Evolutionary conservation across 208 protist genomes (phyloP), one percentile per base, ranked within the genome.

Genomic region (Trypanosoma conorhini): DNA sequence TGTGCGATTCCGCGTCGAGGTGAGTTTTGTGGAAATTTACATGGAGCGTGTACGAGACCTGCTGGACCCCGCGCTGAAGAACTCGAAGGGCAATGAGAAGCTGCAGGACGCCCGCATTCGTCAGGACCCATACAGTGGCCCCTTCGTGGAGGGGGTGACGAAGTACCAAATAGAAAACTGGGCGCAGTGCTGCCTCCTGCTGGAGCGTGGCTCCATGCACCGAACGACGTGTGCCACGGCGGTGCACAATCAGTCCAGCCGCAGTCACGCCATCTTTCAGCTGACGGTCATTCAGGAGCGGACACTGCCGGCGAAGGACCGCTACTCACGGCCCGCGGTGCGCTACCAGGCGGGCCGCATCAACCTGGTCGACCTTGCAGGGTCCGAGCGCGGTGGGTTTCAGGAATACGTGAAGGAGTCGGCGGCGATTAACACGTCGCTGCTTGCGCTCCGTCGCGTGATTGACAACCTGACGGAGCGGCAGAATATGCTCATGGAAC

Each of bases 1-100:
- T 69, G 67, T 80, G 9, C 72, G 67, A 30, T 94, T 87, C 64
- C 88, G 87, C 48, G 87, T 99, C n/a, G 93, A 97, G 72, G 95
- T 98, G 33, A 98, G 86, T 63, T 99, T 98, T 74, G 84, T 99
- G 13, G 98, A 99, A 74, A 98, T 99, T 26, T 99, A 99, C 85
- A 98, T 98, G 89, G 98, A 99, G 74, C 84, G 91, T 42, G 95
- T 99, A 54, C 83, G 94, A 1, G 98, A 99, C 74, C 71, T 99
- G 33, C 87, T 99, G 1, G 92, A 98, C 73, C 88, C 88, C 10
- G 80, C 88, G 15, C 80, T 94, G 51, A 81, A 80, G 44, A 67
- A 94, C 83, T 79, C 85, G 33, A 81, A 79, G 59, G 88, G 91
- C 59, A 92, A 85, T 74, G 88, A 91, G 64, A 76, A 91, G 52